Base-by-base conservation (phyloP, 192 early-diverging fungal genomes). In the Coemansia sp. region DNA sequence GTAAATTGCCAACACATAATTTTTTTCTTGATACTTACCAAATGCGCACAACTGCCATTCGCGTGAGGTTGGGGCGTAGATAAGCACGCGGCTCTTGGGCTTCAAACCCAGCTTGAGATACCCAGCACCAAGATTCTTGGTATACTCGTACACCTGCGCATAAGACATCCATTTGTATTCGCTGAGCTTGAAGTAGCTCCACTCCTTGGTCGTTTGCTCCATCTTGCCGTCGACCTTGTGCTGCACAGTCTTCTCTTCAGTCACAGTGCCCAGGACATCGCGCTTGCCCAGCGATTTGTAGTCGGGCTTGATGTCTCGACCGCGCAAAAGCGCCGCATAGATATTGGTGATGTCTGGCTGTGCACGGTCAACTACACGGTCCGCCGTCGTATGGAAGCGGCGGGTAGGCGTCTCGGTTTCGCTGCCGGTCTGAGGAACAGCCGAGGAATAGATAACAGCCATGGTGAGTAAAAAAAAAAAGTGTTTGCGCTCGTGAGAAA, bases 141-240 rank as follows among this genome's bases (percentile, higher is more conserved):
- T 73, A 60, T 45, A 71, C 10, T 76, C 74, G 41, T 66, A 50
- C 13, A 63, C 40, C 66, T 82, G 47, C 18, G n/a, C 39, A 68
- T 82, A 82, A n/a, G 66, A 68, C 74, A 82, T 73, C 79, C 79
- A 82, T 64, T 75, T 82, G 70, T 82, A 82, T 55, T 73, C 80
- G 34, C 89, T 85, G 58, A 96, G 84, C 84, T 96, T 90, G 80
- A 92, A 93, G 82, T 84, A 96, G 75, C 88, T 94, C 94, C 94
- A 98, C 56, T 74, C 88, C 76, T 98, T 98, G 62, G 74, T 89
- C 66, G 91, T 87, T 43, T 79, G 88, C 65, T 74, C 73, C 40
- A 73, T 63, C 49, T 77, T 74, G 59, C 81, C 81, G 61, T 83
- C 29, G 35, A 76, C 72, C 56, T 78, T 78, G 67, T 70, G 72